Percentiles rank a stretch among this genome's conserved stretches.
Evolutionary conservation across 2,329 filamentous ascomycete genomes (phyloP).

Genomic region (Cadophora malorum): DNA sequence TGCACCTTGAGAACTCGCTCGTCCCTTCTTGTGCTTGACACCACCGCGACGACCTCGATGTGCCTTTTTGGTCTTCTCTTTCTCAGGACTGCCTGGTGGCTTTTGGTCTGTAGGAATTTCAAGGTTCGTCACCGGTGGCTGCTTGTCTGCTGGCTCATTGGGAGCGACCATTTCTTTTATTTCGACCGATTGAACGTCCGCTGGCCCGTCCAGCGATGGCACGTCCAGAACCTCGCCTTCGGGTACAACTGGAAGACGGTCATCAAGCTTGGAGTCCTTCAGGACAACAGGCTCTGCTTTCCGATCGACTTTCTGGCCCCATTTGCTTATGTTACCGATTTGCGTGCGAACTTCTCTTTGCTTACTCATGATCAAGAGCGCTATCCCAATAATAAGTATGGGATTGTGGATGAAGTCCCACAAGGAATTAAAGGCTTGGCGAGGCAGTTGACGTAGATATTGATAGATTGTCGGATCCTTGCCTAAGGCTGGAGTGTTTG

Average conservation of each 20-base stretch:
- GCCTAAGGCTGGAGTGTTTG: slow-evolving; percentile 44
- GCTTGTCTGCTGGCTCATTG: slow-evolving; percentile 2
- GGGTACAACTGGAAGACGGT: slow-evolving; percentile 19
- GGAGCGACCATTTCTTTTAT: slow-evolving; percentile 7
- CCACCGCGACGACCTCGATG: slow-evolving; percentile 77
- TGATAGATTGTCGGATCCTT: slow-evolving; percentile 52
- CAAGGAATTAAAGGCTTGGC: slow-evolving; percentile 56
- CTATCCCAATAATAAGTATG: slow-evolving; percentile 46
- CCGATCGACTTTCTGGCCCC: neutral
- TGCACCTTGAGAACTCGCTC: slow-evolving; percentile 53
- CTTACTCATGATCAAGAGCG: slow-evolving; percentile 36
- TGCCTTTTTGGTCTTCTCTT: slow-evolving; percentile 64
- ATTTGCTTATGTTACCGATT: slow-evolving; percentile 43
- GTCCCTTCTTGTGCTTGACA: slow-evolving; percentile 65
- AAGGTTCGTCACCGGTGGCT: slow-evolving; percentile 2
- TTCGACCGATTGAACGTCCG: slow-evolving; percentile 10
- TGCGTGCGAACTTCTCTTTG: slow-evolving; percentile 40
- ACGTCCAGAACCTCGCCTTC: slow-evolving; percentile 28
- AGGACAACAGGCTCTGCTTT: neutral
- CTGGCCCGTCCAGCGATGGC: slow-evolving; percentile 17
- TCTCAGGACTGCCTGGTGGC: slow-evolving; percentile 50
- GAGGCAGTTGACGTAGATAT: slow-evolving; percentile 58
- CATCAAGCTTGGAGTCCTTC: slow-evolving; percentile 11
- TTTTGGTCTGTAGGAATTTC: slow-evolving; percentile 38
- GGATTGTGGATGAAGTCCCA: slow-evolving; percentile 64